Evolutionary conservation across 1,139 yeast species (phyloP).

Genomic region (Debaryomyces sp.): DNA sequence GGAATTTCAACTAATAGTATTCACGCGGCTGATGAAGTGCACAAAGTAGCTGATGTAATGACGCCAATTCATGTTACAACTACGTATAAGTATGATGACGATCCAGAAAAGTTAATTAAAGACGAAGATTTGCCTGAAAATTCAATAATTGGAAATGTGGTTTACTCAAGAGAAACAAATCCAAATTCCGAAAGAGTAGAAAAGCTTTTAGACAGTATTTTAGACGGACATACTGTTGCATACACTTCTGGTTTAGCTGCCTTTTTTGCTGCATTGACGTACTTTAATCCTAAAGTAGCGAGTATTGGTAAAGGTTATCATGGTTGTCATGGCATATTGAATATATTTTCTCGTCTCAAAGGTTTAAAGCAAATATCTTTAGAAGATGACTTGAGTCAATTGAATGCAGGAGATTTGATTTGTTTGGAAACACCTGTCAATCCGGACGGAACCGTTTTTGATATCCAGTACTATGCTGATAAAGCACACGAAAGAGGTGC

Average conservation of each 20-base stretch:
- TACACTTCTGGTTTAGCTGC: constrained; percentile 84
- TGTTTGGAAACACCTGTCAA: constrained; percentile 89
- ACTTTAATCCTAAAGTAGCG: constrained; percentile 71
- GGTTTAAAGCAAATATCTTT: constrained; percentile 57
- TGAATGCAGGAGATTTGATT: constrained; percentile 71
- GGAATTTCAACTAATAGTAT: constrained; percentile 57
- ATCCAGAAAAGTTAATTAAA: constrained; percentile 55
- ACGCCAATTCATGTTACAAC: constrained; percentile 85
- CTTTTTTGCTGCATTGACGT: constrained; percentile 72
- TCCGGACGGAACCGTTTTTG: constrained; percentile 75
- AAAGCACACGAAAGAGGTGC: constrained; percentile 76
- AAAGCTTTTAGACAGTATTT: constrained; percentile 58
- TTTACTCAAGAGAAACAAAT: constrained; percentile 74
- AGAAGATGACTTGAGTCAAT: constrained; percentile 50
- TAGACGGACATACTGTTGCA: constrained; percentile 56
- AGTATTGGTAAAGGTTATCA: constrained; percentile 84
- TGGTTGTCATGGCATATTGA: constrained; percentile 75
- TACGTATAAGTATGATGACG: constrained; percentile 65
- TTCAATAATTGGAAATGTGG: constrained; percentile 24
- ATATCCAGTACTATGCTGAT: constrained; percentile 62
- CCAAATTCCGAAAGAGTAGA: constrained; percentile 75
- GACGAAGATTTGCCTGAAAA: constrained; percentile 32
- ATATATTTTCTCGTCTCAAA: constrained; percentile 61
- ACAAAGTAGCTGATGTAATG: constrained; percentile 58
- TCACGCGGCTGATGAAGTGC: constrained; percentile 61